A percentile compares a stretch with the other conserved stretches of the same genome.
These are phyloP conservation scores for Sarcodon sp. DNA, from an alignment of 768 basidiomycete species.

Conservation along the genomic window DNA sequence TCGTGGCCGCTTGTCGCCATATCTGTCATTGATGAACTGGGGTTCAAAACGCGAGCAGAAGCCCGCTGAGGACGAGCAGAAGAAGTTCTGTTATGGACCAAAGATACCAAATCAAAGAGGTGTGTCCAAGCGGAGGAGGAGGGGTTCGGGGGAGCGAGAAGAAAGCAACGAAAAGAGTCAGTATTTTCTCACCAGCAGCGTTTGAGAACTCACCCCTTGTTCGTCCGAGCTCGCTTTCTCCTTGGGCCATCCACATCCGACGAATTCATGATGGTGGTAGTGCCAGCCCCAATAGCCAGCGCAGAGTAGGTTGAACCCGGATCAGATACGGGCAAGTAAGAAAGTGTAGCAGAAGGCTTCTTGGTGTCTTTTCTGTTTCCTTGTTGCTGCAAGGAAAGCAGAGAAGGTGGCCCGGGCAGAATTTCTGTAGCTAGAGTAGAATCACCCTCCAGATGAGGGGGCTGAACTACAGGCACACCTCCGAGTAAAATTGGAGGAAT, in stretches of 20 bases:
- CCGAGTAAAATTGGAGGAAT: slow-evolving; percentile 62
- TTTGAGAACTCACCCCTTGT: slow-evolving; percentile 50
- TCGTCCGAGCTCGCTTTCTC: slow-evolving; percentile 60
- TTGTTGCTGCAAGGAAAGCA: slow-evolving; percentile 57
- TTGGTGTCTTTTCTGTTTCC: slow-evolving; percentile 61
- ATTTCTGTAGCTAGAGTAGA: slow-evolving; percentile 78
- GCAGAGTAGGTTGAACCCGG: slow-evolving; percentile 84
- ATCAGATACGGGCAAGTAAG: slow-evolving; percentile 76
- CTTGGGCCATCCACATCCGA: slow-evolving; percentile 53
- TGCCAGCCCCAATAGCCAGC: slow-evolving; percentile 18
- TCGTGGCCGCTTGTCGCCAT: slow-evolving; percentile 14
- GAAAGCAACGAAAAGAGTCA: slow-evolving; percentile 8
- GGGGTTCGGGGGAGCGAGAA: not conserved
- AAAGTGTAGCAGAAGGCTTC: slow-evolving; percentile 55
- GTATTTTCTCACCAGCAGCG: slow-evolving; percentile 3
- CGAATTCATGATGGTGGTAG: slow-evolving; percentile 20
- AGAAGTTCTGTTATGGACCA: too few relatives aligned
- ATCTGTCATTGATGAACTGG: slow-evolving; percentile 8
- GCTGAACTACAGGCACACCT: slow-evolving; percentile 63
- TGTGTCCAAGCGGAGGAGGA: not conserved
- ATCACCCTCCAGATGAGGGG: slow-evolving; percentile 75
- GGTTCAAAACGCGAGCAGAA: slow-evolving; percentile 52
- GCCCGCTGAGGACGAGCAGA: slow-evolving; percentile 55
- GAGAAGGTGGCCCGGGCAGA: slow-evolving; percentile 76
- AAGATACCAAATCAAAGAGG: not conserved